phyloP scores from a whole-genome alignment of 352 stramenopile genomes.

The Phytophthora palmivora region DNA sequence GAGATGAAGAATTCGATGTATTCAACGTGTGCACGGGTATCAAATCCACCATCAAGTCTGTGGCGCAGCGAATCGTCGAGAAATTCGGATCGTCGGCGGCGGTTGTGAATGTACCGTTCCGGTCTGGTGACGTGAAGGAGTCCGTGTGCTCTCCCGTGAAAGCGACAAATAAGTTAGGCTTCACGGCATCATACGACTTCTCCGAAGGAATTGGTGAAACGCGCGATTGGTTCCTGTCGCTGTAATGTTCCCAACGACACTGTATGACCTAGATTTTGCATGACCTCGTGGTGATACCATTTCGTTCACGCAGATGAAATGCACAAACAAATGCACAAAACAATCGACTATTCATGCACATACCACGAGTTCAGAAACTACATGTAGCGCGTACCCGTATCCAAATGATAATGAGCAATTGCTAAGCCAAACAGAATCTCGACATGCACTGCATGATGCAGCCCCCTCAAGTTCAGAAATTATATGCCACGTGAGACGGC shows the following conservation, averaged over 20 bases:
- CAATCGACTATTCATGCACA: conserved; percentile 2
- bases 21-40: conserved; percentile 88
- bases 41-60: conserved; percentile 72
- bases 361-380: conserved; percentile 16
- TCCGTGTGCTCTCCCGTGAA: conserved; percentile 80
- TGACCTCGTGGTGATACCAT: conserved; percentile 11
- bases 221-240: conserved; percentile 77
- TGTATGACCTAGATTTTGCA: conserved; percentile 36
- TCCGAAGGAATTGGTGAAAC: conserved; percentile 72
- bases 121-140: conserved; percentile 83
- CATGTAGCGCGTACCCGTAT: neutral
- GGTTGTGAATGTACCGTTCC: conserved; percentile 75
- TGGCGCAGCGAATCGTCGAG: conserved; percentile 72
- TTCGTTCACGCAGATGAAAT: conserved; percentile 19
- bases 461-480: neutral
- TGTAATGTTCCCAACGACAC: conserved; percentile 31
- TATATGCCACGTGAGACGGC: neutral
- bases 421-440: neutral
- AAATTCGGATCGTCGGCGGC: conserved; percentile 69
- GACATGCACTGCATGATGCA: too few species aligned
- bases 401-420: neutral
- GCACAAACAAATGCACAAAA: conserved; percentile 20
- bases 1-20: conserved; percentile 75
- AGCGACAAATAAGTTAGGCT: conserved; percentile 73
- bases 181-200: conserved; percentile 73